Evolutionary conservation across 2,329 filamentous ascomycete species (phyloP).

Genomic region (Parasarocladium wereldwijsianum): DNA sequence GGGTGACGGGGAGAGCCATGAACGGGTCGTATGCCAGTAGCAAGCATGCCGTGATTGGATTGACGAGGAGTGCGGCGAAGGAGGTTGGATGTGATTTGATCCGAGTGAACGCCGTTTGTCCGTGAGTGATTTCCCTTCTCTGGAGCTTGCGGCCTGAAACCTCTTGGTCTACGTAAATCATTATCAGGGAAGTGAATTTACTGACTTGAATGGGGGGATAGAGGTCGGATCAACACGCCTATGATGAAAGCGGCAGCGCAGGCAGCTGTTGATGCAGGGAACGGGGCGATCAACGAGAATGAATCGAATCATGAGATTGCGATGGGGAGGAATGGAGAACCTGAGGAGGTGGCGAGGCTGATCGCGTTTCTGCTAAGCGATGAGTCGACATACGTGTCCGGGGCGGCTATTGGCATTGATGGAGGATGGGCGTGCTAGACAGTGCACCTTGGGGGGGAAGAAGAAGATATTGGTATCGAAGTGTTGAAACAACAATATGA

Average conservation of each 20-base stretch:
- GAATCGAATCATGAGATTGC: slow-evolving; percentile 8
- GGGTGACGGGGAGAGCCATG: slow-evolving; percentile 18
- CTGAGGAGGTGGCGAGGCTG: slow-evolving; percentile 13
- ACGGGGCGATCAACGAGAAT: slow-evolving; percentile 5
- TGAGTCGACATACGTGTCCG: slow-evolving; percentile 14
- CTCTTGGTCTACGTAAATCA: too few relatives aligned
- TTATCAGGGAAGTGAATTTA: too few relatives aligned
- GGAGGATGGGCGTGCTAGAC: slow-evolving; percentile 14
- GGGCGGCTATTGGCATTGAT: slow-evolving; percentile 11
- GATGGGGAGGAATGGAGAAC: slow-evolving; percentile 10
- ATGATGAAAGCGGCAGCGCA: slow-evolving; percentile 10
- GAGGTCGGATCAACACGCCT: slow-evolving; percentile 16
- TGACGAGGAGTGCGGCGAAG: slow-evolving; percentile 16
- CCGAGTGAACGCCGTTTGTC: slow-evolving; percentile 15
- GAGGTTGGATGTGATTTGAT: slow-evolving; percentile 13
- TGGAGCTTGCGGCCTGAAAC: too few relatives aligned
- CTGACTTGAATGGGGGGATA: slow-evolving; percentile 1
- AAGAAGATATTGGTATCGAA: background rate
- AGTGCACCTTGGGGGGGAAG: background rate
- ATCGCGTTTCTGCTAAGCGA: slow-evolving; percentile 16
- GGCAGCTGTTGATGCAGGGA: slow-evolving; percentile 6
- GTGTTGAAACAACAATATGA: background rate
- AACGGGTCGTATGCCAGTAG: slow-evolving; percentile 15
- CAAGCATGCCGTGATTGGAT: slow-evolving; percentile 17
- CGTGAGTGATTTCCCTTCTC: slow-evolving; percentile 10